A percentile compares a stretch with the other conserved stretches of the same genome.
phyloP scores from a whole-genome alignment of 2,329 filamentous ascomycete genomes.

The Biscogniauxia mediterranea region DNA sequence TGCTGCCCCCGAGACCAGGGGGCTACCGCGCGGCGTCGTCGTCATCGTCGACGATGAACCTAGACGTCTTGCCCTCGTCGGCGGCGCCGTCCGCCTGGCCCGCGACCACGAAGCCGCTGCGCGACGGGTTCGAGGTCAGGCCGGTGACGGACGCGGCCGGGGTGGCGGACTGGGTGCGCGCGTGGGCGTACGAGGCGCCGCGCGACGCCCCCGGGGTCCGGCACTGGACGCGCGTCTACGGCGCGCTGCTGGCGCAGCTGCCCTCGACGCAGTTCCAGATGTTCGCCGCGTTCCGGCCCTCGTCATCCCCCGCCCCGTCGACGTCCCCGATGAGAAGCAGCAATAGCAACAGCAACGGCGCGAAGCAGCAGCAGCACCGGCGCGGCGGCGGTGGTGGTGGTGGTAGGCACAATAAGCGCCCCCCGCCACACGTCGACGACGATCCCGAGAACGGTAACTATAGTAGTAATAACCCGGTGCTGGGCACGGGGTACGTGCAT shows the following conservation, averaged over 20 bases:
- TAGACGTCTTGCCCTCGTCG: background rate
- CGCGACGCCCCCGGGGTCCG: background rate
- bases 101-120: conserved; percentile 41
- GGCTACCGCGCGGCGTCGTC: too few relatives aligned
- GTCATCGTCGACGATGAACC: too few relatives aligned
- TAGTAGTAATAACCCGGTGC: background rate
- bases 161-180: conserved; percentile 11
- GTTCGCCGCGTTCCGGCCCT: conserved; percentile 7
- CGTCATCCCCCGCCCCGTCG: background rate
- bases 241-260: conserved; percentile 5
- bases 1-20: too few relatives aligned
- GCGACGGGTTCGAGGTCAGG: conserved; percentile 30
- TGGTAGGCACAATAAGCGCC: too few relatives aligned
- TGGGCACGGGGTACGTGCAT: conserved; percentile 13
- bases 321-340: background rate
- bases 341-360: too few relatives aligned
- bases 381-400: too few relatives aligned
- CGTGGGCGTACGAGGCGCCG: conserved; percentile 11
- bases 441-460: background rate
- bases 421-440: too few relatives aligned
- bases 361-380: background rate
- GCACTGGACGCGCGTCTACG: conserved; percentile 15
- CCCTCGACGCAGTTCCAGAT: conserved; percentile 15
- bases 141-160: background rate
- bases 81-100: background rate